Conservation (phyloP, 2,329 filamentous ascomycete genomes). For the Didymellaceae sp. region DNA sequence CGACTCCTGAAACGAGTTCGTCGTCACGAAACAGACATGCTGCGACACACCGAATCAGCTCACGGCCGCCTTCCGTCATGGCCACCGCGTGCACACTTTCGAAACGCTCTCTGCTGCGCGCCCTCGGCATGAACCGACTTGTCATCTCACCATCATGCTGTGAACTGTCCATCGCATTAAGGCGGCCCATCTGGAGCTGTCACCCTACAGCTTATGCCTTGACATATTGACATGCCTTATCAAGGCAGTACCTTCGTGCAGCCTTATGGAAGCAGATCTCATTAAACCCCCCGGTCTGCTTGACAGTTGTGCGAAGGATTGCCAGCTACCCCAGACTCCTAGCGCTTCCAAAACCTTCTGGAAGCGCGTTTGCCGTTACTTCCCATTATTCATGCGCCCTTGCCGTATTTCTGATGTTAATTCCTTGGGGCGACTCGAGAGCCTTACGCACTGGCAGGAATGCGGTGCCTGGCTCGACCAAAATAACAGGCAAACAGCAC, state of each 20-base stretch:
- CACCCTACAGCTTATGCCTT: conserved; percentile 10
- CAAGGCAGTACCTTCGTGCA: conserved; percentile 7
- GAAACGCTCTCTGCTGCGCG: conserved; percentile 29
- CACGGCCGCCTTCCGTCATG: conserved; percentile 1
- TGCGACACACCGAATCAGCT: conserved; percentile 20
- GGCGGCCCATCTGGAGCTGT: conserved; percentile 7
- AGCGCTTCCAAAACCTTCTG: conserved; percentile 12
- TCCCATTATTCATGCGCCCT: not conserved
- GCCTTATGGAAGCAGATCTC: not conserved
- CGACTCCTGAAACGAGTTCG: conserved; percentile 28
- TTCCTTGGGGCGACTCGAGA: not conserved
- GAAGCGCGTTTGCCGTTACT: conserved; percentile 9
- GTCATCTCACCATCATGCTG: conserved; percentile 23
- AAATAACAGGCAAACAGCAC: conserved; percentile 13
- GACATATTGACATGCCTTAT: not conserved
- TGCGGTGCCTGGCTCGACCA: conserved; percentile 6
- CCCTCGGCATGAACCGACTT: conserved; percentile 17
- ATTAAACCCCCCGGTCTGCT: not conserved
- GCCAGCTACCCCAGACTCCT: conserved; percentile 16
- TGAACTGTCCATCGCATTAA: conserved; percentile 1
- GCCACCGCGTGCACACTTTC: conserved; percentile 14
- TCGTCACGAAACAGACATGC: conserved; percentile 32
- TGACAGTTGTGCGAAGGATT: not conserved
- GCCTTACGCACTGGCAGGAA: conserved; percentile 5
- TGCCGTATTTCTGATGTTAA: not conserved